A percentile compares a stretch with the other conserved stretches of the same genome.
Conservation (phyloP, 2,329 filamentous ascomycete genomes). For the Colletotrichum sp. region DNA sequence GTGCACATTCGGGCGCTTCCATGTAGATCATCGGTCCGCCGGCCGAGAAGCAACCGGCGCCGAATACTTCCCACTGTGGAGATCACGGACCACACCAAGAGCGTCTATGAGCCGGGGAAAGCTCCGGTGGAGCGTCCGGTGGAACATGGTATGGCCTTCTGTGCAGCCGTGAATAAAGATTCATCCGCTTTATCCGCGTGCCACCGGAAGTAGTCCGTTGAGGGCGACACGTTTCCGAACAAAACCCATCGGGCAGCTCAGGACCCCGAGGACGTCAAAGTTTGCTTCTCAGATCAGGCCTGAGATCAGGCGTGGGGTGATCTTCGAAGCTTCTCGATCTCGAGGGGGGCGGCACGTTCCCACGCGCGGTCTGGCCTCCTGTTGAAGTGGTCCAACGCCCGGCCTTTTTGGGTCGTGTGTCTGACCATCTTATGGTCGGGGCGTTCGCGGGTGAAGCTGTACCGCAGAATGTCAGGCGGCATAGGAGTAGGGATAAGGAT, state of each 20-base stretch:
- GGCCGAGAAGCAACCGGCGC: not conserved
- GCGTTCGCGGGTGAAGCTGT: not conserved
- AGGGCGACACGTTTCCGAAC: not conserved
- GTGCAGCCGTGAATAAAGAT: not conserved
- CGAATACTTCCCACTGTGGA: not conserved
- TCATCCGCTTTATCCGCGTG: not conserved
- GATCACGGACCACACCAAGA: not conserved
- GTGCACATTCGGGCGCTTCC: not conserved
- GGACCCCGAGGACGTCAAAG: not conserved
- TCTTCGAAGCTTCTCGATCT: slow-evolving; percentile 2
- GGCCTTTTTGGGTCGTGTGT: not conserved
- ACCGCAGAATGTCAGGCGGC: not conserved
- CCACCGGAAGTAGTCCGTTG: not conserved
- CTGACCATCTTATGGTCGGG: not conserved
- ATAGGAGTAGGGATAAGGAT: not conserved
- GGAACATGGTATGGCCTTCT: not conserved
- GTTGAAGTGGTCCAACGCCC: not conserved
- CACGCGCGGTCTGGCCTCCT: not conserved
- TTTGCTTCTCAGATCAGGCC: not conserved
- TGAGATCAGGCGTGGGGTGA: not conserved
- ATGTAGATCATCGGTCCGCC: not conserved
- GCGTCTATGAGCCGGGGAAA: not conserved
- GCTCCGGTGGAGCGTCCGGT: not conserved
- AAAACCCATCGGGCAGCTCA: not conserved
- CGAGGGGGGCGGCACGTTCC: not conserved